A percentile compares a stretch with the other conserved stretches of the same genome.
Conservation (phyloP, 73 alveolate genomes). For the Breviolum minutum region DNA sequence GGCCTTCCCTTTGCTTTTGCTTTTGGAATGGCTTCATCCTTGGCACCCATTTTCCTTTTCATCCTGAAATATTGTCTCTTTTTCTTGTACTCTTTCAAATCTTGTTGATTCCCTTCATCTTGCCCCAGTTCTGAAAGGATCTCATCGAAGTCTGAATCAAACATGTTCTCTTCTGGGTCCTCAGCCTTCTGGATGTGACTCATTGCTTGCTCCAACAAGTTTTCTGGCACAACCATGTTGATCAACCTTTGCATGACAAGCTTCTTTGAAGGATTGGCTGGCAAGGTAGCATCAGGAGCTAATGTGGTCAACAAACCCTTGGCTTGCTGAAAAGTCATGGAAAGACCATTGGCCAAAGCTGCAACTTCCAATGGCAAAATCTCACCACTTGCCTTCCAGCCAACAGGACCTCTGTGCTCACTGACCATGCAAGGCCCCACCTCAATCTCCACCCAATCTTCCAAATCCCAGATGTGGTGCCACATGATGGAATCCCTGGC, state of each 20-base stretch:
- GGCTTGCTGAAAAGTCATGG: background rate
- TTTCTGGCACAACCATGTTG: background rate
- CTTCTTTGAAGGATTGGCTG: background rate
- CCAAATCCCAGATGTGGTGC: conserved; percentile 7
- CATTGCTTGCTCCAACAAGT: background rate
- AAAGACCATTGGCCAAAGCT: background rate
- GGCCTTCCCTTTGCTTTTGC: conserved; percentile 17
- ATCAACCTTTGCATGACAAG: background rate
- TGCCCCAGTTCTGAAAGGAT: background rate
- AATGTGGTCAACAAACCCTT: background rate
- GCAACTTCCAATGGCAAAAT: background rate
- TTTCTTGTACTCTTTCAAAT: background rate
- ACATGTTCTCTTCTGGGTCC: background rate
- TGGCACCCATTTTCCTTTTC: background rate
- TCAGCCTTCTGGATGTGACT: background rate
- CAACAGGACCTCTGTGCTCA: background rate
- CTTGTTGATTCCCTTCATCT: background rate
- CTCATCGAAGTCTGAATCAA: background rate
- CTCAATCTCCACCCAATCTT: background rate
- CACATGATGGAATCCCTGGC: background rate
- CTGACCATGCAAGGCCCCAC: background rate
- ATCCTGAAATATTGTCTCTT: background rate
- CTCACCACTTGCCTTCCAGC: background rate
- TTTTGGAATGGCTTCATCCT: background rate
- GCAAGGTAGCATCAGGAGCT: background rate